phyloP scores from a whole-genome alignment of 1,139 yeast species.

The Scheffersomyces quercinus region DNA sequence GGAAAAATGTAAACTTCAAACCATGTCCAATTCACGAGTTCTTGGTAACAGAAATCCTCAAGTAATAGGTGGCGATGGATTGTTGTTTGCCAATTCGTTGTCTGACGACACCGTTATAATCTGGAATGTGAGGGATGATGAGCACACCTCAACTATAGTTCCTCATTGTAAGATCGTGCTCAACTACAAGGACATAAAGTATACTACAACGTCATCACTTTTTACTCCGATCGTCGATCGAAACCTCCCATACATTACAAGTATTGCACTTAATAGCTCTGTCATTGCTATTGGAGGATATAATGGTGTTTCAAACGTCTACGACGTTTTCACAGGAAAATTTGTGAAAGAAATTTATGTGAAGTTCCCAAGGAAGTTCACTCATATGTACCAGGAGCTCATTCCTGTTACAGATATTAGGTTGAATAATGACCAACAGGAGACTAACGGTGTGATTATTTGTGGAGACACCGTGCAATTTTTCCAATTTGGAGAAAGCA shows the following conservation, averaged over 20 bases:
- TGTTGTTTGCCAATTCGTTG: slow-evolving; percentile 45
- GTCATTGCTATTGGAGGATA: slow-evolving; percentile 62
- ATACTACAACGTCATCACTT: not conserved
- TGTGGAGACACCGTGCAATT: slow-evolving; percentile 62
- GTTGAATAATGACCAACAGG: slow-evolving; percentile 42
- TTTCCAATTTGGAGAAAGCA: slow-evolving; percentile 55
- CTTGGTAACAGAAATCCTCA: slow-evolving; percentile 3
- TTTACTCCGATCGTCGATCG: not conserved
- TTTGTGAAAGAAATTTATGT: slow-evolving; percentile 49
- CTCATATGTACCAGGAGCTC: slow-evolving; percentile 16
- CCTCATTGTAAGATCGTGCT: slow-evolving; percentile 19
- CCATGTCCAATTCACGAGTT: slow-evolving; percentile 1
- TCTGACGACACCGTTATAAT: slow-evolving; percentile 40
- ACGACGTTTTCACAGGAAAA: slow-evolving; percentile 64
- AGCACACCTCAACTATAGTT: slow-evolving; percentile 13
- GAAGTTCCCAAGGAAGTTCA: slow-evolving; percentile 45
- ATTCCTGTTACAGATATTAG: slow-evolving; percentile 45
- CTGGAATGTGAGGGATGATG: slow-evolving; percentile 40
- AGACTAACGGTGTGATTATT: slow-evolving; percentile 54
- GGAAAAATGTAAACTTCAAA: slow-evolving; percentile 22
- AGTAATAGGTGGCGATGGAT: slow-evolving; percentile 57
- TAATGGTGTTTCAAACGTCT: slow-evolving; percentile 62
- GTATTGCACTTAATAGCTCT: slow-evolving; percentile 40
- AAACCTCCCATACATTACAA: slow-evolving; percentile 16
- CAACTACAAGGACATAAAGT: not conserved